A percentile compares a stretch with the other conserved stretches of the same genome.
Evolutionary conservation across 192 early-diverging fungal species (phyloP).

Genomic region (Spizellomyces punctatus): DNA sequence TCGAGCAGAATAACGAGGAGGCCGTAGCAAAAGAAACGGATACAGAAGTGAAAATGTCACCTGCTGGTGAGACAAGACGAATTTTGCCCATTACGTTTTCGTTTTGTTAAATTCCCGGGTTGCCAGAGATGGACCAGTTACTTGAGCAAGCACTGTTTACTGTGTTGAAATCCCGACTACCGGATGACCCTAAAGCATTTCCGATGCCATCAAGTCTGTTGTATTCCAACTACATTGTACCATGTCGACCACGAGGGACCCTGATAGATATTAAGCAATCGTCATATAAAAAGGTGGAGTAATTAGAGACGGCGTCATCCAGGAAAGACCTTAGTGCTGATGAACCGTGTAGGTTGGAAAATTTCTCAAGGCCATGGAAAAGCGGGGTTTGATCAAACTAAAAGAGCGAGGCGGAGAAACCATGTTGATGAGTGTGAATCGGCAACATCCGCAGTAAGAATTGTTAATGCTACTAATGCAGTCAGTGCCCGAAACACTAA

Average conservation of each 20-base stretch:
- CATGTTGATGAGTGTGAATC: constrained; percentile 59
- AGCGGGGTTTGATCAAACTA: constrained; percentile 76
- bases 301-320: constrained; percentile 13
- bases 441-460: constrained; percentile 61
- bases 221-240: constrained; percentile 76
- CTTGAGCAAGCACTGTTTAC: constrained; percentile 73
- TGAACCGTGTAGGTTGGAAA: constrained; percentile 51
- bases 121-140: constrained; percentile 73
- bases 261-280: constrained; percentile 84
- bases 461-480: background rate
- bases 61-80: background rate
- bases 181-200: constrained; percentile 57
- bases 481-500: background rate
- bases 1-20: too few species aligned
- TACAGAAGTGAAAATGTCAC: background rate
- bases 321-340: background rate
- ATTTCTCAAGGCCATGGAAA: constrained; percentile 88
- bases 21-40: background rate
- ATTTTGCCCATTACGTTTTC: background rate
- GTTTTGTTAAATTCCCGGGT: too few species aligned
- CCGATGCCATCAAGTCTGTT: constrained; percentile 77
- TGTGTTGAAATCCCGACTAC: constrained; percentile 68
- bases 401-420: constrained; percentile 78
- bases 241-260: constrained; percentile 59
- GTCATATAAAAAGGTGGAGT: constrained; percentile 71